Conservation (phyloP, 2,329 filamentous ascomycete species). For the Penicillium sp. region DNA sequence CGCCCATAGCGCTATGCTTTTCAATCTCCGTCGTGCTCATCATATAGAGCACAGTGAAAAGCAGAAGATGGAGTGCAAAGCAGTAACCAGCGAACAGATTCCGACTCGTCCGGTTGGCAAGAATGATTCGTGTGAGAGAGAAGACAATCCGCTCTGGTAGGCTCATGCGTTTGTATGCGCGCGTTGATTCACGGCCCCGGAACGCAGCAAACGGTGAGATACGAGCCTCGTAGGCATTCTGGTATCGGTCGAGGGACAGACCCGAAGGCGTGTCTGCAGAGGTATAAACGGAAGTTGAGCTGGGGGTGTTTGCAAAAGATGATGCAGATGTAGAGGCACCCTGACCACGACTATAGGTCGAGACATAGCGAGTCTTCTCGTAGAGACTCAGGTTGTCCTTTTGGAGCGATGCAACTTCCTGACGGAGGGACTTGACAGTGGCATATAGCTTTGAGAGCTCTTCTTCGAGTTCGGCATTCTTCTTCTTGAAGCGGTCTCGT, state of each 20-base stretch:
- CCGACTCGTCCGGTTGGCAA: constrained; percentile 79
- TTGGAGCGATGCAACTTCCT: constrained; percentile 83
- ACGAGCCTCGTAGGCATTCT: constrained; percentile 86
- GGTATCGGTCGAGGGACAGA: constrained; percentile 71
- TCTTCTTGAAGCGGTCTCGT: constrained; percentile 94
- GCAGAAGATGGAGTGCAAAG: constrained; percentile 73
- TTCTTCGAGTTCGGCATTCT: constrained; percentile 79
- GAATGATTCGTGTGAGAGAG: constrained; percentile 78
- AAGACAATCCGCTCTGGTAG: constrained; percentile 83
- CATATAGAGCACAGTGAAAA: constrained; percentile 81
- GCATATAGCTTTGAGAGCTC: constrained; percentile 78
- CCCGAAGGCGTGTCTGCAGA: constrained; percentile 53
- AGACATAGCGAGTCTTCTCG: constrained; percentile 94
- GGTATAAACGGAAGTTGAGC: constrained; percentile 61
- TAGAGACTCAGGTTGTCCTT: constrained; percentile 94
- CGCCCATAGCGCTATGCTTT: constrained; percentile 51
- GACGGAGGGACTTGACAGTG: constrained; percentile 72
- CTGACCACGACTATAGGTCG: constrained; percentile 72
- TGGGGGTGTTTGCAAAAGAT: constrained; percentile 56
- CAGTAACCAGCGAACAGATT: constrained; percentile 93
- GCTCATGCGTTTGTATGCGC: constrained; percentile 88
- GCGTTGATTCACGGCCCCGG: constrained; percentile 78
- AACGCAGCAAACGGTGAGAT: constrained; percentile 95
- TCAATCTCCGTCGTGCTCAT: constrained; percentile 62
- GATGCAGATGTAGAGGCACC: constrained; percentile 57